Percentiles rank a stretch among this genome's conserved stretches.
These are phyloP conservation scores for Termitomyces sp. DNA, from an alignment of 1,284 basidiomycete genomes.

Conservation along the genomic window DNA sequence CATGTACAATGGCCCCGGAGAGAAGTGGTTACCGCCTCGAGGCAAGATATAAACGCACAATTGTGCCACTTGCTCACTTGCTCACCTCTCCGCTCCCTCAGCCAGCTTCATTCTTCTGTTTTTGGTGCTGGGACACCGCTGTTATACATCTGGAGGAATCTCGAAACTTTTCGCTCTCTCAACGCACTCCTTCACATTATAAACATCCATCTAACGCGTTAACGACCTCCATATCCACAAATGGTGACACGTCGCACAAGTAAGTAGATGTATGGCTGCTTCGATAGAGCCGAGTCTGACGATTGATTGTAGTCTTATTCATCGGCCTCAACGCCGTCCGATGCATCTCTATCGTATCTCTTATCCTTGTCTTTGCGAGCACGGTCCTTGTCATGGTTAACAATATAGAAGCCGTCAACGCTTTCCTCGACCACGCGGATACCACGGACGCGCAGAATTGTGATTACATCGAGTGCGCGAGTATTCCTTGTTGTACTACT, in stretches of 20 bases:
- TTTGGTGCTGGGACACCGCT: conserved; percentile 21
- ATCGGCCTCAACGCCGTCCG: conserved; percentile 76
- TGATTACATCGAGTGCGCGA: conserved; percentile 70
- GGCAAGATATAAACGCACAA: conserved; percentile 11
- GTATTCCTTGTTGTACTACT: not conserved
- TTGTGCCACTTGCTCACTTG: conserved; percentile 3
- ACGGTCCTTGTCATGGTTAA: conserved; percentile 77
- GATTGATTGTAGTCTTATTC: conserved; percentile 50
- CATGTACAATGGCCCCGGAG: conserved; percentile 11
- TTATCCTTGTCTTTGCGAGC: conserved; percentile 71
- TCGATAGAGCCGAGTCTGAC: conserved; percentile 2
- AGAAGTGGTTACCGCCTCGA: conserved; percentile 5
- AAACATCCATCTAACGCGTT: not conserved
- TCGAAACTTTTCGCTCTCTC: conserved; percentile 9
- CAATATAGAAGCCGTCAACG: conserved; percentile 75
- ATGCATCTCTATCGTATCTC: conserved; percentile 68
- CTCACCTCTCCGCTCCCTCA: conserved; percentile 7
- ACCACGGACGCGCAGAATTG: conserved; percentile 39
- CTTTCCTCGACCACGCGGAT: conserved; percentile 42
- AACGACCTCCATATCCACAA: conserved; percentile 1
- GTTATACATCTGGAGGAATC: conserved; percentile 2
- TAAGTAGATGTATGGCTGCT: conserved; percentile 24
- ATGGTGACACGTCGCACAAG: conserved; percentile 47
- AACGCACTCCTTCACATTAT: conserved; percentile 6
- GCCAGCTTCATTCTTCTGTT: conserved; percentile 11